Base-by-base conservation (phyloP, 139 green algal species). In the Klebsormidium nitens region DNA sequence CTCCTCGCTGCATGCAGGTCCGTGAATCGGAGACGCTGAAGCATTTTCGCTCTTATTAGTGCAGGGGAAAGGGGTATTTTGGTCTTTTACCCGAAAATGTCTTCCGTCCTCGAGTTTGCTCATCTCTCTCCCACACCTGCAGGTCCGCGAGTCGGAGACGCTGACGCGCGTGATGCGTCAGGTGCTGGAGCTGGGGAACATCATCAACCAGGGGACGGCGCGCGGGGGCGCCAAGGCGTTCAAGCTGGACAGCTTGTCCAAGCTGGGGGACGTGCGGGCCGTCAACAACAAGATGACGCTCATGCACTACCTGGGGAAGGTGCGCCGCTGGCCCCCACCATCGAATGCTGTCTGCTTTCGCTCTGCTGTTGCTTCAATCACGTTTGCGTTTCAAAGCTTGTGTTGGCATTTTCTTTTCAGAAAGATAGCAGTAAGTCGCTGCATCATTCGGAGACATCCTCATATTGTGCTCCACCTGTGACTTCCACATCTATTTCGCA, bases 221-320 rank as follows among this genome's bases (percentile, higher is more conserved):
- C 69, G 70, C 55, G 67, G 71, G 11, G 17, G 49, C 23, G 72
- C 72, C 3, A 32, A 61, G 17, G 72, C 64, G 8, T 79, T 79
- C 35, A 79, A 79, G 72, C 64, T 79, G 28, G 72, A 79, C 36
- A 71, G 36, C 34, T 32, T 79, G 50, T 64, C 75, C 5, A 79
- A 79, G 72, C 72, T 79, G 17, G 69, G 64, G 34, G 72, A 79
- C 64, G 75, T 64, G n/a, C 55, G 47, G 28, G 46, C 72, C 11
- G 31, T 29, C 14, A 75, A 75, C 72, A 72, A 69, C 63, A 79
- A 79, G 63, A 79, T 75, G 56, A 79, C 72, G 29, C 72, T 79
- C 49, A 79, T 79, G 72, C 72, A 79, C 63, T 79, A 79, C 31
- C 46, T 79, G 11, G 69, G 39, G 64, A 79, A 79, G 56, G 72